Base-by-base conservation (phyloP, 106 monocot genomes). In the Dioscorea zingiberensis region DNA sequence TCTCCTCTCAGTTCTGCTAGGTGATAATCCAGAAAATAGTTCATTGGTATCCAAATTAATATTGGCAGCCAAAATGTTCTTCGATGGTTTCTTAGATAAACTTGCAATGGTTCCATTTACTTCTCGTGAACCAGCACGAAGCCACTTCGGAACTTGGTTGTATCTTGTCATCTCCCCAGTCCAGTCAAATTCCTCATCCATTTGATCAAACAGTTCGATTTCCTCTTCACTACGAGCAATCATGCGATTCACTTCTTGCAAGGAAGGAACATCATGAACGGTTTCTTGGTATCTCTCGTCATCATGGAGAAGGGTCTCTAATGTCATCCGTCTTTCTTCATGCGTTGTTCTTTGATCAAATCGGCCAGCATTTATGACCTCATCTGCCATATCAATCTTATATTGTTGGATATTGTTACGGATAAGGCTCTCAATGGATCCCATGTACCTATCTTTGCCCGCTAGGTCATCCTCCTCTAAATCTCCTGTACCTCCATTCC, bases 361-460 rank as follows among this genome's bases (percentile, higher is more conserved):
- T 15, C 97, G 88, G 47, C 97, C 97, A 73, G 97, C 97, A 86
- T 97, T 97, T 27, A 97, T 97, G 44, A 97, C 92, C 69, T 97
- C 97, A 82, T 97, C 88, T 1, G 97, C 97, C 97, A 97, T 97
- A 60, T 97, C 97, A 68, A 97, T 88, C 80, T 97, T 97, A 66
- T 86, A 97, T 59, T 97, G 97, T 48, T 97, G 97, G 48, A 97
- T 97, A 63, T 97, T 92, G 48, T 71, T 97, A 28, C 97, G 91
- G 54, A 97, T 97, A 51, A 97, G 85, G 70, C 92, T 89, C 76
- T 97, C 97, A 58, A 97, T 89, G 16, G 97, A 86, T 15, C 91
- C 97, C 63, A 97, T 82, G 63, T 97, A 97, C 22, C 92, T 76
- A 74, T 97, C 88, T 80, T 82, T 97, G 23, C 92, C 97, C 55